Evolutionary conservation across 2,329 filamentous ascomycete genomes (phyloP).

Genomic region (Exophiala viscosa): DNA sequence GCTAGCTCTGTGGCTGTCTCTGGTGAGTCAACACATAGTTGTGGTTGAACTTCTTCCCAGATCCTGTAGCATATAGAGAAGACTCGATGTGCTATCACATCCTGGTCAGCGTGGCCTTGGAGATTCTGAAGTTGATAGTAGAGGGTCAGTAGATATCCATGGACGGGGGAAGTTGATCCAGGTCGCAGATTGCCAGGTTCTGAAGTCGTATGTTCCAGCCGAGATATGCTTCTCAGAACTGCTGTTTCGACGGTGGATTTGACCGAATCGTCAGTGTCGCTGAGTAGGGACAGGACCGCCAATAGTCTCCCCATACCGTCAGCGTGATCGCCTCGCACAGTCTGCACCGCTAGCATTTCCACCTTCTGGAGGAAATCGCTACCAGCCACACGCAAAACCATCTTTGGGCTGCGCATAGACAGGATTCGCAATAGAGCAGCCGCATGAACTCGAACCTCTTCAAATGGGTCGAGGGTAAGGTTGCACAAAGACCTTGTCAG

Average conservation of each 20-base stretch:
- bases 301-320: slow-evolving; percentile 68
- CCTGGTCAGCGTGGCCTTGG: neutral
- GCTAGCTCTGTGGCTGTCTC: slow-evolving; percentile 67
- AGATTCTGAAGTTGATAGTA: slow-evolving; percentile 16
- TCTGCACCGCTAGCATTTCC: slow-evolving; percentile 60
- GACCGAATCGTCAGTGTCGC: neutral
- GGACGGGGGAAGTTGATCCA: slow-evolving; percentile 17
- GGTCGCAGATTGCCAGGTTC: slow-evolving; percentile 5
- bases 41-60: slow-evolving; percentile 70
- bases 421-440: slow-evolving; percentile 41
- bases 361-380: slow-evolving; percentile 47
- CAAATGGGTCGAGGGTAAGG: slow-evolving; percentile 82
- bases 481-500: slow-evolving; percentile 64
- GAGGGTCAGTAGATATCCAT: slow-evolving; percentile 22
- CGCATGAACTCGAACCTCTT: slow-evolving; percentile 70
- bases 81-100: slow-evolving; percentile 48
- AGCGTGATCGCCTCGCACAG: slow-evolving; percentile 83
- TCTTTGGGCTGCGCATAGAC: neutral
- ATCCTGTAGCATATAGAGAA: slow-evolving; percentile 62
- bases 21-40: slow-evolving; percentile 90
- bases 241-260: neutral
- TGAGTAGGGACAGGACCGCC: neutral
- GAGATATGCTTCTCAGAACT: neutral
- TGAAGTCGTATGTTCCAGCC: slow-evolving; percentile 3
- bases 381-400: slow-evolving; percentile 28